Evolutionary conservation across 129 eudicot genomes (phyloP).

Genomic region (Scalesia atractyloides): DNA sequence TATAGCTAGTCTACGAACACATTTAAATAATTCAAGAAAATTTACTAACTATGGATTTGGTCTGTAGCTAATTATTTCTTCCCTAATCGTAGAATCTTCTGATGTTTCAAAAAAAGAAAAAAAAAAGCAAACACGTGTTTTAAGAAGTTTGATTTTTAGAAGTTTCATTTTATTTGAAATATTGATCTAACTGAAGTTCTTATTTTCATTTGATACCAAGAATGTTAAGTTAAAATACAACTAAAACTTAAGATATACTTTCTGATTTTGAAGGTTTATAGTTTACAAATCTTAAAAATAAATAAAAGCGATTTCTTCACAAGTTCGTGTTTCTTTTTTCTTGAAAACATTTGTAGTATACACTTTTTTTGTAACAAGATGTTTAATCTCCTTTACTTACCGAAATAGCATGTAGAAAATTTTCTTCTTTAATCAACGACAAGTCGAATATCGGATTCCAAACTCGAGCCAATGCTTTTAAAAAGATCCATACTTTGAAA

Average conservation of each 20-base stretch:
- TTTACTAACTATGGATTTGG: no score
- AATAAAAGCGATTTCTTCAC: background rate
- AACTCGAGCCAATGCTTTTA: constrained; percentile 3
- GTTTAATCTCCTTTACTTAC: constrained; percentile 21
- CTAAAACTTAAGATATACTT: background rate
- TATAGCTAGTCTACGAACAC: no score
- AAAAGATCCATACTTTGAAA: background rate
- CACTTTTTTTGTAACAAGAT: background rate
- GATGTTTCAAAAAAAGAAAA: no score
- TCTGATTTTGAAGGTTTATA: background rate
- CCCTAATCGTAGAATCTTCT: no score
- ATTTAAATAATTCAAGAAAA: no score
- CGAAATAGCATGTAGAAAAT: constrained; percentile 14
- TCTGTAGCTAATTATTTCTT: no score
- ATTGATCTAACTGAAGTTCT: background rate
- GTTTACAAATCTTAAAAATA: background rate
- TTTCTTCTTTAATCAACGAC: constrained; percentile 25
- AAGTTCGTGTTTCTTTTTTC: background rate
- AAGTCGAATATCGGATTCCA: constrained; percentile 14
- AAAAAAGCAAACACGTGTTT: no score
- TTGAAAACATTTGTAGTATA: background rate
- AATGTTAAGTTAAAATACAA: background rate
- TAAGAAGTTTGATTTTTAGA: no score
- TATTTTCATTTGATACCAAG: background rate
- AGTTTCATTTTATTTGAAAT: background rate